phyloP scores from a whole-genome alignment of 2,329 filamentous ascomycete species.

The Beauveria sp. region DNA sequence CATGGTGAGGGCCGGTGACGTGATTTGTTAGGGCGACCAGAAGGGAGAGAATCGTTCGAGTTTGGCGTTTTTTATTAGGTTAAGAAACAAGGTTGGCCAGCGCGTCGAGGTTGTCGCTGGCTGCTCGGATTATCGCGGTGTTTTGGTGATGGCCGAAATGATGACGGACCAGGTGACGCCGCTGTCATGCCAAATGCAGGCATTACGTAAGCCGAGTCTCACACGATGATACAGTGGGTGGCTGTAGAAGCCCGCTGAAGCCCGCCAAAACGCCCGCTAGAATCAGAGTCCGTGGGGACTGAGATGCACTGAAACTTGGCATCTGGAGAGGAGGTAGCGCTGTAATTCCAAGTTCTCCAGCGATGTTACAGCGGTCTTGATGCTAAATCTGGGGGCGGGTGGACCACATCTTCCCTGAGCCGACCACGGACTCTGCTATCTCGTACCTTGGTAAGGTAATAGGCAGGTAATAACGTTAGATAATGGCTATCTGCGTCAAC shows the following conservation, averaged over 20 bases:
- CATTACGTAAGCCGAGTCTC: not conserved
- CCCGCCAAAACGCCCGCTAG: not conserved
- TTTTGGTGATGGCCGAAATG: constrained; percentile 7
- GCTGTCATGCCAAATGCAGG: no score
- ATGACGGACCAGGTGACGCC: constrained; percentile 2
- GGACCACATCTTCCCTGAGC: not conserved
- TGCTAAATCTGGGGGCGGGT: not conserved
- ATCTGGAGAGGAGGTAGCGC: not conserved
- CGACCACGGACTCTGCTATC: constrained; percentile 7
- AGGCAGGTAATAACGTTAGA: not conserved
- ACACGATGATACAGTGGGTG: no score
- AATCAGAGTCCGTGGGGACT: not conserved
- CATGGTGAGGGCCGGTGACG: constrained; percentile 46
- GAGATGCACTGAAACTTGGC: no score
- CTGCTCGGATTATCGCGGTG: not conserved
- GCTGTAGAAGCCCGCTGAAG: not conserved
- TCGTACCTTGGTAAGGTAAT: not conserved
- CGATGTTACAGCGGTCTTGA: not conserved
- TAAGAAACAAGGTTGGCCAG: not conserved
- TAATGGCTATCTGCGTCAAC: not conserved
- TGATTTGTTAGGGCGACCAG: not conserved
- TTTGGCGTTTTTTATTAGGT: no score
- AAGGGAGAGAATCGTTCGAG: not conserved
- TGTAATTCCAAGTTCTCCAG: not conserved
- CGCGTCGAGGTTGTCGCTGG: not conserved